Conservation (phyloP, 2,329 filamentous ascomycete genomes). For the Colletotrichum cereale region DNA sequence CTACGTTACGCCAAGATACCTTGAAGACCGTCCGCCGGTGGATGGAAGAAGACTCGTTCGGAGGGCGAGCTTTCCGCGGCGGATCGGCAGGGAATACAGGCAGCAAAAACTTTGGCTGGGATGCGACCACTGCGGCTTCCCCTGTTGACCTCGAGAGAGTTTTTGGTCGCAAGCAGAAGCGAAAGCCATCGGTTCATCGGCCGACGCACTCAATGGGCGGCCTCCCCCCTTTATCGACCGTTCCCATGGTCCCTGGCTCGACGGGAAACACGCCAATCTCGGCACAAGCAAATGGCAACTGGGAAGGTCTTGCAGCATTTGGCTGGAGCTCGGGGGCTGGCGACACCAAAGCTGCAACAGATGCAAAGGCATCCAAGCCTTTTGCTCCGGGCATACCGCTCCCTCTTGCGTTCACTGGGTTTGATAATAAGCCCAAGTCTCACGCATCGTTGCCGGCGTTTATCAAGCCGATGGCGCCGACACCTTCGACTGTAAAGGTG, state of each 20-base stretch:
- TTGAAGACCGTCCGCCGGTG: conserved; percentile 72
- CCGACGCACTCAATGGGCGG: conserved; percentile 39
- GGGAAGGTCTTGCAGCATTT: conserved; percentile 44
- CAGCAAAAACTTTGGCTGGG: conserved; percentile 71
- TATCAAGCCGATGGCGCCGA: conserved; percentile 14
- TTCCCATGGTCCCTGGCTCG: conserved; percentile 8
- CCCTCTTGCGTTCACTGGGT: conserved; percentile 25
- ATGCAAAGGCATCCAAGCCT: neutral
- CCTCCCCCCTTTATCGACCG: conserved; percentile 25
- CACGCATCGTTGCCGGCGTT: conserved; percentile 34
- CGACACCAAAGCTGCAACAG: neutral
- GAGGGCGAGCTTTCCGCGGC: conserved; percentile 62
- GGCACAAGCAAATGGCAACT: conserved; percentile 33
- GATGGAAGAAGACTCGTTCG: conserved; percentile 74
- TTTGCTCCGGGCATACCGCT: conserved; percentile 16
- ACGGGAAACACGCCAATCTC: conserved; percentile 44
- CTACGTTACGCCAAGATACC: conserved; percentile 64
- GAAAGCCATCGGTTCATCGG: conserved; percentile 43
- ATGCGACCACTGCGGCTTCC: conserved; percentile 59
- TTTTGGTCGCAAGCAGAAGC: conserved; percentile 53
- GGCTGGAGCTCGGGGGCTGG: conserved; percentile 45
- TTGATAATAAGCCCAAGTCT: conserved; percentile 34
- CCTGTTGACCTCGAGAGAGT: conserved; percentile 63
- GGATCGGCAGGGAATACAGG: conserved; percentile 52
- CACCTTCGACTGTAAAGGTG: conserved; percentile 21